Conservation (phyloP, 2,329 filamentous ascomycete species). For the Xylariales sp. region DNA sequence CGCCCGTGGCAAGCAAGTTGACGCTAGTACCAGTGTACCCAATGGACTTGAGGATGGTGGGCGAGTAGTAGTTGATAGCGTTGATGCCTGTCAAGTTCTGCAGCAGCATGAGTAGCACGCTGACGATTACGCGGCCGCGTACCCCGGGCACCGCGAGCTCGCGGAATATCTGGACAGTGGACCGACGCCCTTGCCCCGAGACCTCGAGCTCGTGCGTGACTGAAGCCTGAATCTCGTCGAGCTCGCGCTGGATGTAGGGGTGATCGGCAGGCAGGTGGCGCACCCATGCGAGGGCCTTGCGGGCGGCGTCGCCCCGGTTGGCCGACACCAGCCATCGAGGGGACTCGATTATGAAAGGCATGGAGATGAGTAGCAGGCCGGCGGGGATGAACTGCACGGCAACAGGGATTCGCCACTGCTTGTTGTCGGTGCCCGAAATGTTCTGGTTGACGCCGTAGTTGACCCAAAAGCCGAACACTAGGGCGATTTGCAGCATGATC, state of each 20-base stretch:
- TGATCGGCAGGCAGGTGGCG: conserved; percentile 20
- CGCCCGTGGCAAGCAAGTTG: conserved; percentile 59
- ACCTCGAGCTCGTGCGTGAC: conserved; percentile 28
- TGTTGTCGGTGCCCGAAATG: conserved; percentile 21
- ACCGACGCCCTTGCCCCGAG: conserved; percentile 29
- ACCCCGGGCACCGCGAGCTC: conserved; percentile 13
- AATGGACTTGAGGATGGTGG: conserved; percentile 59
- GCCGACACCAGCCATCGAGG: conserved; percentile 45
- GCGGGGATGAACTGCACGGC: conserved; percentile 51
- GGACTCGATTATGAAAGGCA: conserved; percentile 47
- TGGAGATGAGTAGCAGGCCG: conserved; percentile 43
- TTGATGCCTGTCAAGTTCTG: conserved; percentile 39
- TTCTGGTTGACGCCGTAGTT: conserved; percentile 32
- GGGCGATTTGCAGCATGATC: conserved; percentile 47
- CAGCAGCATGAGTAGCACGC: conserved; percentile 11
- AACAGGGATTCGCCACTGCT: conserved; percentile 48
- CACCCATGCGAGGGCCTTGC: conserved; percentile 13
- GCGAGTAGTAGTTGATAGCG: conserved; percentile 74
- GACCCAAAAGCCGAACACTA: conserved; percentile 47
- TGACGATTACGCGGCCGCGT: neutral
- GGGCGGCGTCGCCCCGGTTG: conserved; percentile 12
- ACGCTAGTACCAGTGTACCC: conserved; percentile 41
- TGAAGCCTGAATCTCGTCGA: conserved; percentile 23
- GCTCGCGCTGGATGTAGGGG: conserved; percentile 20
- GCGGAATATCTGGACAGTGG: conserved; percentile 17